Evolutionary conservation across 768 basidiomycete genomes (phyloP).

Genomic region (Nidularia pulvinata): DNA sequence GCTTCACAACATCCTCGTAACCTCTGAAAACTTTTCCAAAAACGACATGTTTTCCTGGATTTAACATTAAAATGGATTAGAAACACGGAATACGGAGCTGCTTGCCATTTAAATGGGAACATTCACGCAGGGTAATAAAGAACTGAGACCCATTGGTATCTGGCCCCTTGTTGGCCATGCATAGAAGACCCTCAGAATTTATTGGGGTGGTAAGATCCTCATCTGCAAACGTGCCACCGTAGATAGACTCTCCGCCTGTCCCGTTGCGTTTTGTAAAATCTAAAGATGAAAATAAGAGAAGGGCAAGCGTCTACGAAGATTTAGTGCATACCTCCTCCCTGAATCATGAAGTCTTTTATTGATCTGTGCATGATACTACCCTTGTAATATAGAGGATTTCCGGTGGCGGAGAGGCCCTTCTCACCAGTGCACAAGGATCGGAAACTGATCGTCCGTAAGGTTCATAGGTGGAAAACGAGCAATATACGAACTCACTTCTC

Average conservation of each 20-base stretch:
- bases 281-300: constrained; percentile 9
- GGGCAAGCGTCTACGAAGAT: not conserved
- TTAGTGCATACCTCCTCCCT: constrained; percentile 63
- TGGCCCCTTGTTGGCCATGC: constrained; percentile 89
- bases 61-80: constrained; percentile 5
- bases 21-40: constrained; percentile 60
- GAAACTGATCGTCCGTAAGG: constrained; percentile 51
- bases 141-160: constrained; percentile 89
- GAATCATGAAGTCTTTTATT: constrained; percentile 80
- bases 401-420: constrained; percentile 67
- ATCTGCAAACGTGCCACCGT: constrained; percentile 73
- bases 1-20: constrained; percentile 56
- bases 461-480: not conserved
- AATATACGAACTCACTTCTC: constrained; percentile 62
- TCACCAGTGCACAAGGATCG: constrained; percentile 87
- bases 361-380: constrained; percentile 76
- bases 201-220: constrained; percentile 69
- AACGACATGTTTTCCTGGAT: constrained; percentile 48
- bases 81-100: constrained; percentile 1
- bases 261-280: constrained; percentile 85
- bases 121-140: constrained; percentile 79
- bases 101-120: constrained; percentile 74
- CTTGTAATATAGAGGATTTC: constrained; percentile 84
- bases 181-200: constrained; percentile 74
- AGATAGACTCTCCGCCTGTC: constrained; percentile 81